These are phyloP conservation scores for Lithohypha guttulata DNA, from an alignment of 2,329 filamentous ascomycete genomes.

Conservation along the genomic window DNA sequence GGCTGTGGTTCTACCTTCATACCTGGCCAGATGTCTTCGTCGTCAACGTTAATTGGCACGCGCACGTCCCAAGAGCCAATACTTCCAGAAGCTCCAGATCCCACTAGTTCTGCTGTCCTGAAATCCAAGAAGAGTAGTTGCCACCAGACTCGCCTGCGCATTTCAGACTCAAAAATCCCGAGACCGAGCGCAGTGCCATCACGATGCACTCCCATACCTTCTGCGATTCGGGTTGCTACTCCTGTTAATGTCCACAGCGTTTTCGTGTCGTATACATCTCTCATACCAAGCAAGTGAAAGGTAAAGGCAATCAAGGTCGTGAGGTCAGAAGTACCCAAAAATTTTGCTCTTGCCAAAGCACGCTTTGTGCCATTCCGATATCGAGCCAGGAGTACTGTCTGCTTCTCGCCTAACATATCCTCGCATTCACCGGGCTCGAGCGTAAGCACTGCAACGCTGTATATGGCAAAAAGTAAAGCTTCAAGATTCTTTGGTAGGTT, in stretches of 20 bases:
- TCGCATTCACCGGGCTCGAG: slow-evolving; percentile 28
- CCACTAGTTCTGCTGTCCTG: slow-evolving; percentile 25
- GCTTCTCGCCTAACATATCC: slow-evolving; percentile 45
- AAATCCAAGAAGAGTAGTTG: slow-evolving; percentile 38
- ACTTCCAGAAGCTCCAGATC: slow-evolving; percentile 18
- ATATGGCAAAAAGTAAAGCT: slow-evolving; percentile 49
- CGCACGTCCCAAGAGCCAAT: slow-evolving; percentile 29
- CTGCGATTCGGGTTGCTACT: slow-evolving; percentile 32
- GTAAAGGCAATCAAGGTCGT: slow-evolving; percentile 52
- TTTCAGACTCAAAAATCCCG: slow-evolving; percentile 41
- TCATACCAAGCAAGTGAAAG: slow-evolving; percentile 44
- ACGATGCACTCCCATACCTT: slow-evolving; percentile 28
- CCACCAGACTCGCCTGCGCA: slow-evolving; percentile 32
- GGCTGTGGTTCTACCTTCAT: slow-evolving; percentile 38
- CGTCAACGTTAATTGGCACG: slow-evolving; percentile 43
- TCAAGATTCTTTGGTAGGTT: slow-evolving; percentile 33
- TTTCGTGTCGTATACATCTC: slow-evolving; percentile 34
- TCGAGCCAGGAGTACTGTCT: slow-evolving; percentile 37
- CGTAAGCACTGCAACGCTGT: slow-evolving; percentile 47
- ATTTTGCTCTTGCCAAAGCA: slow-evolving; percentile 50
- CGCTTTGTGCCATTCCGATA: slow-evolving; percentile 55
- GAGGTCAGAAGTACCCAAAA: slow-evolving; percentile 51
- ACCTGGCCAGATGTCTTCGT: slow-evolving; percentile 40
- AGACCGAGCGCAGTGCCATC: slow-evolving; percentile 38
- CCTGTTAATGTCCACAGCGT: slow-evolving; percentile 36